Percentiles rank a stretch among this genome's conserved stretches.
Evolutionary conservation across 257 asterid genomes (phyloP).

Genomic region (Solanum pimpinellifolium): DNA sequence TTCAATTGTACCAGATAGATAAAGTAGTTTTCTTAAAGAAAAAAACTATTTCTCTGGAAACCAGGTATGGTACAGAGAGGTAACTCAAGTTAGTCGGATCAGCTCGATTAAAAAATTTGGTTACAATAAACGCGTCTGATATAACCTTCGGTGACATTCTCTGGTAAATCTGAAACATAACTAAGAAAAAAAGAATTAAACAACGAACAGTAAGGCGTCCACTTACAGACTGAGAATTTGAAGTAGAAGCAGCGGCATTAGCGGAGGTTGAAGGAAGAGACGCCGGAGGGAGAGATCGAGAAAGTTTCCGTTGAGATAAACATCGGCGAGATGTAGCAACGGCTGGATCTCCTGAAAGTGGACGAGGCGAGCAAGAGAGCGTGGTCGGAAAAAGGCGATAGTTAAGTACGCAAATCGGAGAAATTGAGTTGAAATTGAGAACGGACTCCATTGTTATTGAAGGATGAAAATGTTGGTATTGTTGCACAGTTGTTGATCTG

Average conservation of each 20-base stretch:
- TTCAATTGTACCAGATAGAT: background rate
- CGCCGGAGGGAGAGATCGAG: conserved; percentile 10
- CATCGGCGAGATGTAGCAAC: conserved; percentile 10
- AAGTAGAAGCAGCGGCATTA: conserved; percentile 12
- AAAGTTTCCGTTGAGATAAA: conserved; percentile 6
- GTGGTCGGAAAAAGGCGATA: conserved; percentile 11
- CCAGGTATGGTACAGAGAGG: background rate
- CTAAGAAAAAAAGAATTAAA: background rate
- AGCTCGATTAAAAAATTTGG: background rate
- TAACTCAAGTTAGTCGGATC: background rate
- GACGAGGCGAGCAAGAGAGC: conserved; percentile 1
- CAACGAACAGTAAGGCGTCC: background rate
- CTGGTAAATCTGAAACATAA: background rate
- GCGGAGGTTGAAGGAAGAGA: conserved; percentile 21
- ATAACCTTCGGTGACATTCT: background rate
- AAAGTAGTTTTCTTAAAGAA: background rate
- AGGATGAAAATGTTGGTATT: background rate
- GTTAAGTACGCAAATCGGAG: background rate
- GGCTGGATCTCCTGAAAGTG: conserved; percentile 1
- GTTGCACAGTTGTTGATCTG: background rate
- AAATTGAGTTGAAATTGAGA: conserved; percentile 4
- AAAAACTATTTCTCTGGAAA: background rate
- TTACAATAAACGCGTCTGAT: background rate
- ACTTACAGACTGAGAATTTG: conserved; percentile 56
- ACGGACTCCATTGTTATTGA: background rate